Conservation (phyloP, 108 stramenopile genomes). For the Nitzschia palea region DNA sequence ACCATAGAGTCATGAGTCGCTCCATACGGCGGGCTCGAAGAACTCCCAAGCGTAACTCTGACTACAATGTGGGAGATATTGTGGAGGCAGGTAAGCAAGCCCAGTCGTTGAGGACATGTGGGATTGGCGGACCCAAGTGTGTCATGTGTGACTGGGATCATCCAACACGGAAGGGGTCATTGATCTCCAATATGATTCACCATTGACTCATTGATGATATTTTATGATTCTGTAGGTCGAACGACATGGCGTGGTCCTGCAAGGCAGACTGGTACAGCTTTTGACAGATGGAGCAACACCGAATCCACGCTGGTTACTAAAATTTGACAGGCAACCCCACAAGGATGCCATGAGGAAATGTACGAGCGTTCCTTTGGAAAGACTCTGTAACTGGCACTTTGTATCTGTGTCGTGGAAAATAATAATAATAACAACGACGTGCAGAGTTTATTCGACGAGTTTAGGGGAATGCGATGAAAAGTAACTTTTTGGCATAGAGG, state of each 20-base stretch:
- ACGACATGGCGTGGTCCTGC: slow-evolving; percentile 19
- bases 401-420: slow-evolving; percentile 53
- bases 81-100: slow-evolving; percentile 57
- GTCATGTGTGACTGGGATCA: no score
- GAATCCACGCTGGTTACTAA: slow-evolving; percentile 53
- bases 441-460: slow-evolving; percentile 60
- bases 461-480: slow-evolving; percentile 14
- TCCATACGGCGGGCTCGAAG: slow-evolving; percentile 33
- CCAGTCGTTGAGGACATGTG: no score
- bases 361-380: slow-evolving; percentile 50
- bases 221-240: slow-evolving; percentile 33
- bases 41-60: slow-evolving; percentile 38
- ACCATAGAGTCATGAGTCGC: slow-evolving; percentile 38
- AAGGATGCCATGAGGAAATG: slow-evolving; percentile 60
- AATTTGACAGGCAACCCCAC: slow-evolving; percentile 35
- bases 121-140: no score
- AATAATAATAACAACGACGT: slow-evolving; percentile 44
- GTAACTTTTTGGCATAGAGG: no score
- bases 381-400: slow-evolving; percentile 57
- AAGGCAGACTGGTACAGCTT: slow-evolving; percentile 41
- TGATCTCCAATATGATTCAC: no score
- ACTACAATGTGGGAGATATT: slow-evolving; percentile 47
- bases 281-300: slow-evolving; percentile 34
- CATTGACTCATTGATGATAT: not conserved
- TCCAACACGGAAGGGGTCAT: no score